Evolutionary conservation across 768 basidiomycete species (phyloP).

Genomic region (Lentinula edodes): DNA sequence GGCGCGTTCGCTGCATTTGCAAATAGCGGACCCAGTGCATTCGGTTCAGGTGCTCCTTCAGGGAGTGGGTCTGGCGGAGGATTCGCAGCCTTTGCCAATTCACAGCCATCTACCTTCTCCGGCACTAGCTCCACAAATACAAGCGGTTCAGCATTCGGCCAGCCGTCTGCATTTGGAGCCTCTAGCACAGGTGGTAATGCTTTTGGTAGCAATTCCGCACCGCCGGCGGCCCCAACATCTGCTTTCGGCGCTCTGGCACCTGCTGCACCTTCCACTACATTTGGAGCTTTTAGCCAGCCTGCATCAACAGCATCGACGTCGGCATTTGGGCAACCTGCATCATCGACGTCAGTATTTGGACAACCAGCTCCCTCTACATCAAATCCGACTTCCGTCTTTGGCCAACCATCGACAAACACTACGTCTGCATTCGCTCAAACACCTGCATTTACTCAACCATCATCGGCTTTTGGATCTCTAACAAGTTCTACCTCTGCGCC

Average conservation of each 20-base stretch:
- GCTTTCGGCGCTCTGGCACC: conserved; percentile 4
- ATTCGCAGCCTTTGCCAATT: conserved; percentile 25
- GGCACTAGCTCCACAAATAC: background rate
- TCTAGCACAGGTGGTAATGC: background rate
- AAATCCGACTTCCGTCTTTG: conserved; percentile 32
- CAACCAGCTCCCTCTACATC: conserved; percentile 12
- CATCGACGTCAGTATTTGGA: conserved; percentile 16
- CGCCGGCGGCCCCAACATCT: background rate
- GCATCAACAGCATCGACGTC: background rate
- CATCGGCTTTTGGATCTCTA: conserved; percentile 18
- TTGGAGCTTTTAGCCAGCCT: conserved; percentile 29
- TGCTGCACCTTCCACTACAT: conserved; percentile 5
- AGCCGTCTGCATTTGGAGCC: background rate
- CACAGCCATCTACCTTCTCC: conserved; percentile 4
- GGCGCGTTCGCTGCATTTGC: background rate
- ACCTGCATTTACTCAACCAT: background rate
- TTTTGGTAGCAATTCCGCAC: background rate
- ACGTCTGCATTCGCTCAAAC: conserved; percentile 32
- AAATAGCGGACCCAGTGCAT: background rate
- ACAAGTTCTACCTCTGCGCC: conserved; percentile 7
- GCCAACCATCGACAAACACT: conserved; percentile 8
- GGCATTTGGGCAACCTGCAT: conserved; percentile 14
- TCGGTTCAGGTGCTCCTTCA: conserved; percentile 11
- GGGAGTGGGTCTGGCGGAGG: conserved; percentile 14
- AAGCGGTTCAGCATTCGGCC: conserved; percentile 10